A percentile compares a stretch with the other conserved stretches of the same genome.
phyloP scores from a whole-genome alignment of 192 early-diverging fungal genomes.

The Mortierella claussenii region DNA sequence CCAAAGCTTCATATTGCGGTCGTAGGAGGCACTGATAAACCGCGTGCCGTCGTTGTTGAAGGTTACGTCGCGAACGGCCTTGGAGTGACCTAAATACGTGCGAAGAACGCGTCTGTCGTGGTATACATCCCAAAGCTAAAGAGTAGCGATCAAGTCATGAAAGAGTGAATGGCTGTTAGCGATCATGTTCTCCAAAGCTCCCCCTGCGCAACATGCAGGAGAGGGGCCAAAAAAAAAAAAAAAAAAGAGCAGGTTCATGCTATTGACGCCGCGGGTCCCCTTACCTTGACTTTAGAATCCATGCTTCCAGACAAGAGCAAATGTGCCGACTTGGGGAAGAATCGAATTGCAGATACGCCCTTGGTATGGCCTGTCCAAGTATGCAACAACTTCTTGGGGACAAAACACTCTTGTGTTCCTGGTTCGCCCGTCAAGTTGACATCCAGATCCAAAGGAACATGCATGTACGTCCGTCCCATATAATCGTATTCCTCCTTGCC shows the following conservation, averaged over 20 bases:
- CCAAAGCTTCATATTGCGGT: slow-evolving; percentile 95
- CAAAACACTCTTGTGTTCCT: slow-evolving; percentile 81
- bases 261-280: neutral
- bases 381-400: slow-evolving; percentile 88
- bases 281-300: slow-evolving; percentile 94
- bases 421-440: slow-evolving; percentile 78
- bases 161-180: no score
- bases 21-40: slow-evolving; percentile 92
- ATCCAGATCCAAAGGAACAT: slow-evolving; percentile 89
- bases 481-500: slow-evolving; percentile 90
- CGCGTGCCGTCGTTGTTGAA: slow-evolving; percentile 88
- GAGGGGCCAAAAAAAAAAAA: neutral
- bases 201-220: neutral
- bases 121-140: slow-evolving; percentile 94
- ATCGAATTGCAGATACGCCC: slow-evolving; percentile 90
- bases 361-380: slow-evolving; percentile 95
- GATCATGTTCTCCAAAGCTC: no score
- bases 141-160: neutral
- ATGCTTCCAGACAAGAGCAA: slow-evolving; percentile 90
- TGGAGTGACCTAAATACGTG: slow-evolving; percentile 91
- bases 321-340: slow-evolving; percentile 92
- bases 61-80: slow-evolving; percentile 91
- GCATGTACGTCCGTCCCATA: slow-evolving; percentile 96
- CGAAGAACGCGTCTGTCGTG: slow-evolving; percentile 86
- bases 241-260: neutral